Evolutionary conservation across 2,329 filamentous ascomycete genomes (phyloP), one percentile per base, ranked within the genome.

Genomic region (Ophiocordyceps camponoti-leonardi): DNA sequence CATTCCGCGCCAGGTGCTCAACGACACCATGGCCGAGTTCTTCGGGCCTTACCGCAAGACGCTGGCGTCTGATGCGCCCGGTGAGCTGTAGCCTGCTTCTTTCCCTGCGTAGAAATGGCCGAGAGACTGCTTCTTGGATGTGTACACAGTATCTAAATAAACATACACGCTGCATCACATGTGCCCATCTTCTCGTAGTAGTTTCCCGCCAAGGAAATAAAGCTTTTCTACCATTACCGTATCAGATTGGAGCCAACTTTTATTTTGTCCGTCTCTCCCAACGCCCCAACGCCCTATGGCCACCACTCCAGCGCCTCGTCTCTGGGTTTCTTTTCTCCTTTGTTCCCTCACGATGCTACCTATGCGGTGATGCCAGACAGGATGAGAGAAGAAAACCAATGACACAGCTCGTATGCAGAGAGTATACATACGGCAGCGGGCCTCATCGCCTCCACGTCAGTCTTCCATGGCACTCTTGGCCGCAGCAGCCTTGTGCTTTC

Each of bases 1-100:
- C 49, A 66, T 96, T 49, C 65, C 68, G 0, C 77, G 85, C 12
- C 67, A 82, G 53, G 61, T 81, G 28, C 59, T 96, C 56, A 72
- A 66, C 48, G 68, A 75, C 43, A 72, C 78, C 3, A 86, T 94
- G 55, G 61, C 61, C 44, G 71, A 76, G 52, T 86, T 77, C 55
- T 83, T 83, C 56, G 79, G 81, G 3, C 72, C 72, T 0, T 58
- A 60, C 46, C 63, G 63, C 46, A 63, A 63, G 46, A 20, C 16
- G 20, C 28, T 40, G 18, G 64, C 62, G 54, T 59, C 53, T 44
- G 49, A 53, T 48, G 51, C 52, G 26, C 50, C 56, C 11, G 59
- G 58, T 44, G 67, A 70, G 53, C 54, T 69, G 47, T 69, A 58
- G 56, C n/a, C n/a, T n/a, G 10, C 11, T 8, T 33, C 31, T 14